Evolutionary conservation across 352 stramenopile genomes (phyloP).

Genomic region (Phytophthora tubulina): DNA sequence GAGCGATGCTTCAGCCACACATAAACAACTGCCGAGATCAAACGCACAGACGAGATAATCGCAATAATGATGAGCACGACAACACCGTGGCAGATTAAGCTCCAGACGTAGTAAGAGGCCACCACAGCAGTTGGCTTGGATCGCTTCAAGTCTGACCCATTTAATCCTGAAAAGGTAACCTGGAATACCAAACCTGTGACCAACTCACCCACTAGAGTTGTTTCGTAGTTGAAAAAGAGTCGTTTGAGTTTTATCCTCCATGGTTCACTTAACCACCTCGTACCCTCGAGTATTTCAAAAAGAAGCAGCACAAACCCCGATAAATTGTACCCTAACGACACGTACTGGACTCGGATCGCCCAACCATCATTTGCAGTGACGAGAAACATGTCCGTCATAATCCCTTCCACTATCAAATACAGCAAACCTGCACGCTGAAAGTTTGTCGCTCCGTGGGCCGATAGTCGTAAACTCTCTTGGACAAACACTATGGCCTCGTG

Average conservation of each 20-base stretch:
- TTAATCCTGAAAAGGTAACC: conserved; percentile 18
- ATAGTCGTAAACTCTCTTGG: conserved; percentile 7
- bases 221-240: conserved; percentile 28
- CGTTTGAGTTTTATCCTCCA: conserved; percentile 2
- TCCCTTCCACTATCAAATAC: conserved; percentile 31
- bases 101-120: conserved; percentile 29
- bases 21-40: background rate
- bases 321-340: conserved; percentile 19
- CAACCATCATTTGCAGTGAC: conserved; percentile 20
- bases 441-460: conserved; percentile 7
- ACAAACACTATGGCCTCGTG: conserved; percentile 22
- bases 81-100: conserved; percentile 25
- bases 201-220: conserved; percentile 16
- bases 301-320: conserved; percentile 12
- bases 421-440: conserved; percentile 22
- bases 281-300: conserved; percentile 23
- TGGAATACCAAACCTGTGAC: conserved; percentile 13
- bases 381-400: conserved; percentile 25
- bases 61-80: conserved; percentile 25
- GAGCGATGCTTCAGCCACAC: conserved; percentile 26
- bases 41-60: conserved; percentile 14
- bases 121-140: conserved; percentile 20
- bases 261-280: conserved; percentile 1
- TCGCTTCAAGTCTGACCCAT: conserved; percentile 25
- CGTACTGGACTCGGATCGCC: conserved; percentile 11